A percentile compares a stretch with the other conserved stretches of the same genome.
phyloP scores from a whole-genome alignment of 768 basidiomycete genomes.

The Termitomyces sp. region DNA sequence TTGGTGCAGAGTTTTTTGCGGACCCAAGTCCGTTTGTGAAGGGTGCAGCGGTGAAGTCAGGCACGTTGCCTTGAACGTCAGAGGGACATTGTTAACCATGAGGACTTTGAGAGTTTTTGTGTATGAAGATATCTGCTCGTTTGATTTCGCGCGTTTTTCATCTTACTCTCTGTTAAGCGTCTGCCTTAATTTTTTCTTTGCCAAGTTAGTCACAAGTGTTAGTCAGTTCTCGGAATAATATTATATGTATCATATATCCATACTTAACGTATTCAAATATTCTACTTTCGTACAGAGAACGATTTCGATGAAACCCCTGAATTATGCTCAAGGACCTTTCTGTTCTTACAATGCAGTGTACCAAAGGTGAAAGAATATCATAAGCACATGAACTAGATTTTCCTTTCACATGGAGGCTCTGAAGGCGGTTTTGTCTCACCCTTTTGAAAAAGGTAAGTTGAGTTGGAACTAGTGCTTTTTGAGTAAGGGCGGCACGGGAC shows the following conservation, averaged over 20 bases:
- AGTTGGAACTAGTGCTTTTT: no score
- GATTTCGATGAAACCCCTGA: no score
- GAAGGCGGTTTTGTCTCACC: no score
- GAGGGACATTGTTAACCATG: constrained; percentile 2
- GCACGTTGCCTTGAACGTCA: not conserved
- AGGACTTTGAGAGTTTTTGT: not conserved
- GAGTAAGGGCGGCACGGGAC: no score
- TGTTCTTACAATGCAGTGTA: no score
- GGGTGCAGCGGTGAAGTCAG: constrained; percentile 4
- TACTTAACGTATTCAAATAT: no score
- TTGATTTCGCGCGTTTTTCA: not conserved
- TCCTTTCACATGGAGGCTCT: no score
- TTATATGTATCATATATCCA: constrained; percentile 3
- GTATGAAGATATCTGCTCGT: not conserved
- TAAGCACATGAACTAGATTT: no score
- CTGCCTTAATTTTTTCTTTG: not conserved
- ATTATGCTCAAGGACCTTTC: no score
- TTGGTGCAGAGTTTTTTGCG: constrained; percentile 14
- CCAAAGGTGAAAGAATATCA: no score
- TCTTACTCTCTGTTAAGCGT: not conserved
- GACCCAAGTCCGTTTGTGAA: constrained; percentile 1
- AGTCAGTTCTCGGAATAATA: constrained; percentile 12
- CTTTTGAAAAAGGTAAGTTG: no score
- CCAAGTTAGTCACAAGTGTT: not conserved
- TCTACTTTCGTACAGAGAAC: no score